These are phyloP conservation scores for Trebouxia gelatinosa DNA, from an alignment of 163 green algal genomes.

Conservation along the genomic window DNA sequence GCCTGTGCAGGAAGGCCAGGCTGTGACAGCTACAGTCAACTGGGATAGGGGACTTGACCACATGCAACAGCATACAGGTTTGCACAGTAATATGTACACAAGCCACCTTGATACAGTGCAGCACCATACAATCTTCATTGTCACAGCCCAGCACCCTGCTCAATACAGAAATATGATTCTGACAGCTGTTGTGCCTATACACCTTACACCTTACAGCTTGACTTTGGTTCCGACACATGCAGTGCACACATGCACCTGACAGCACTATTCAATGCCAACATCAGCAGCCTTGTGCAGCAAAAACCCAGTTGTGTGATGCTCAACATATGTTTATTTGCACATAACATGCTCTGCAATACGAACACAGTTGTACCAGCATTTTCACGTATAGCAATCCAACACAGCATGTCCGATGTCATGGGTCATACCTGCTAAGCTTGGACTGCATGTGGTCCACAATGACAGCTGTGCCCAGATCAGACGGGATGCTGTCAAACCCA, in stretches of 20 bases:
- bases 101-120: too few relatives aligned
- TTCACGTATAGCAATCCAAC: too few relatives aligned
- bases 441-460: slow-evolving; percentile 66
- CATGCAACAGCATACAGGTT: slow-evolving; percentile 39
- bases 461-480: slow-evolving; percentile 76
- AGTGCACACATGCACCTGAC: not conserved
- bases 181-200: not conserved
- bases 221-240: not conserved
- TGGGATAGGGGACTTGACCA: slow-evolving; percentile 25
- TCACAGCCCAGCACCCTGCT: not conserved
- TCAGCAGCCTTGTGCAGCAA: too few relatives aligned
- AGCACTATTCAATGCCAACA: too few relatives aligned
- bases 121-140: too few relatives aligned
- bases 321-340: too few relatives aligned
- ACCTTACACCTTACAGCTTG: not conserved
- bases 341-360: too few relatives aligned
- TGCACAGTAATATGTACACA: not conserved
- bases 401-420: too few relatives aligned
- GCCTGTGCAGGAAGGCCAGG: not conserved
- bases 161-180: not conserved
- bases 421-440: slow-evolving; percentile 50
- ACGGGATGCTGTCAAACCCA: slow-evolving; percentile 84
- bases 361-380: too few relatives aligned
- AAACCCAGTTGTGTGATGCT: too few relatives aligned
- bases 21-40: slow-evolving; percentile 10